Evolutionary conservation across 2,329 filamentous ascomycete species (phyloP).

Genomic region (Fusarium succisae): DNA sequence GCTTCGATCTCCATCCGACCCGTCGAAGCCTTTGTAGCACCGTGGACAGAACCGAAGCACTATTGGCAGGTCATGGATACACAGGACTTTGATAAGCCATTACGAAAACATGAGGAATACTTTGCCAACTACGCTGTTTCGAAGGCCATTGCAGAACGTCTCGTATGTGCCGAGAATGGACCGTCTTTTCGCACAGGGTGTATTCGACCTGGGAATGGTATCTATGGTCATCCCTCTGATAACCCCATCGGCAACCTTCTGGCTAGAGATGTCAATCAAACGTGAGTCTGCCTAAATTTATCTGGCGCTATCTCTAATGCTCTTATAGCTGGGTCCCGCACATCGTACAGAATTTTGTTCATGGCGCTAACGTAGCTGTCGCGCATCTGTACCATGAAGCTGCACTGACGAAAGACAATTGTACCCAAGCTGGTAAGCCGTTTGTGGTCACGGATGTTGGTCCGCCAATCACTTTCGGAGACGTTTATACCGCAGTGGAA

Average conservation of each 20-base stretch:
- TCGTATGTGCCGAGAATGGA: background rate
- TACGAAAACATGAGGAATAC: background rate
- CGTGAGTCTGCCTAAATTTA: background rate
- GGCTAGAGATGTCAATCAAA: background rate
- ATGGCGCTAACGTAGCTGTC: constrained; percentile 11
- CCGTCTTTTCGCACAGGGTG: constrained; percentile 5
- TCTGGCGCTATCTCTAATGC: background rate
- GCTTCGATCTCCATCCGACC: background rate
- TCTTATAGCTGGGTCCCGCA: background rate
- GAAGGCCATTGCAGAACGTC: background rate
- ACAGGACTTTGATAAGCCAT: background rate
- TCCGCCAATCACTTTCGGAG: background rate
- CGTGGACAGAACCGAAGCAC: background rate
- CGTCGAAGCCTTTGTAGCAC: background rate
- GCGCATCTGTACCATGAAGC: constrained; percentile 12
- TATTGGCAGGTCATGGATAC: background rate
- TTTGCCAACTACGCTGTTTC: background rate
- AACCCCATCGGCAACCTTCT: background rate
- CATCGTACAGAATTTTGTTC: background rate
- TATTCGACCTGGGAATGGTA: constrained; percentile 8
- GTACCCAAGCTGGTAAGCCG: background rate
- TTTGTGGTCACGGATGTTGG: constrained; percentile 1
- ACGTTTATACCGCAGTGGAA: background rate
- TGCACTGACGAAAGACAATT: background rate
- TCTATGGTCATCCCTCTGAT: constrained; percentile 4